phyloP scores from a whole-genome alignment of 1,139 yeast species.

The Neolecta irregularis region DNA sequence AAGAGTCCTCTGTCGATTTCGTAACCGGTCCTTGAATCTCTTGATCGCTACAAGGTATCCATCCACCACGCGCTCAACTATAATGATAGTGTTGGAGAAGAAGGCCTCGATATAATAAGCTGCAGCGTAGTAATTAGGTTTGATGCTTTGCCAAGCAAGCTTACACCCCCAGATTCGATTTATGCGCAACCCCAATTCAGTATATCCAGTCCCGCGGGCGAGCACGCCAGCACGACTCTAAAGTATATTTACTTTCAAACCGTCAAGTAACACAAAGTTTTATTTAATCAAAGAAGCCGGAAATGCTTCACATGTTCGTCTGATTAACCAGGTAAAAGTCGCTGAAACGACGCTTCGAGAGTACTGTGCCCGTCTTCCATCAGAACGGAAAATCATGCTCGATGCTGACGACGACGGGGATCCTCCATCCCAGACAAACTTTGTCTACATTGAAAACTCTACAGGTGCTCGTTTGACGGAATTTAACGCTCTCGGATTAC shows the following conservation, averaged over 20 bases:
- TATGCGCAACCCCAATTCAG: conserved; percentile 9
- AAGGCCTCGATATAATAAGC: conserved; percentile 12
- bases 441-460: too few relatives aligned
- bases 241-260: conserved; percentile 4
- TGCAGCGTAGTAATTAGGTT: neutral
- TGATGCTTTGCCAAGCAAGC: conserved; percentile 6
- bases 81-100: conserved; percentile 15
- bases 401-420: too few relatives aligned
- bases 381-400: too few relatives aligned
- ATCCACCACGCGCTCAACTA: too few relatives aligned
- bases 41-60: conserved; percentile 14
- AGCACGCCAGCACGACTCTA: conserved; percentile 8
- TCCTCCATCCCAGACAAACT: too few relatives aligned
- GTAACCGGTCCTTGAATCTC: conserved; percentile 8
- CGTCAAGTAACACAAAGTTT: conserved; percentile 1
- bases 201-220: conserved; percentile 15
- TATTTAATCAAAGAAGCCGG: conserved; percentile 1
- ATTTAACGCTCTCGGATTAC: conserved; percentile 6
- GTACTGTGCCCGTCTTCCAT: conserved; percentile 9
- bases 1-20: conserved; percentile 8
- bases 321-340: conserved; percentile 3
- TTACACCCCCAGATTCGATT: conserved; percentile 11
- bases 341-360: conserved; percentile 6
- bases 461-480: conserved; percentile 1
- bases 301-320: neutral